A percentile compares a stretch with the other conserved stretches of the same genome.
These are phyloP conservation scores for Cyclotella cryptica DNA, from an alignment of 108 stramenopile genomes.

Conservation along the genomic window DNA sequence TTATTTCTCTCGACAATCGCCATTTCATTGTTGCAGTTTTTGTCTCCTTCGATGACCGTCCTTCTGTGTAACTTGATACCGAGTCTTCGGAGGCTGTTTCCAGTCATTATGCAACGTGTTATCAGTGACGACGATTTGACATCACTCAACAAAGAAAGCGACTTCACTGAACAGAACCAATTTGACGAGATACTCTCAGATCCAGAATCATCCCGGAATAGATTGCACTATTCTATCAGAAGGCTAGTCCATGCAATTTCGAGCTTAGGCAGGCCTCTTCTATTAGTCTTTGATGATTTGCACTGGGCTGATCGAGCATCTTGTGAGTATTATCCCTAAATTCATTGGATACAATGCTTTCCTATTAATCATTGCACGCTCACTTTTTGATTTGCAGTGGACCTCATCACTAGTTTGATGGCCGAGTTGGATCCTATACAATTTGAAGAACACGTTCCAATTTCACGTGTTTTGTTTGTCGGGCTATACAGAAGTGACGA, in stretches of 20 bases:
- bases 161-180: background rate
- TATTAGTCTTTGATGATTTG: conserved; percentile 34
- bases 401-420: background rate
- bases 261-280: conserved; percentile 11
- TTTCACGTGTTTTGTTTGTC: background rate
- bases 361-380: background rate
- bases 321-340: too few species aligned
- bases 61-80: conserved; percentile 10
- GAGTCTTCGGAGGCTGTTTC: conserved; percentile 7
- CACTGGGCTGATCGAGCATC: conserved; percentile 29
- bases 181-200: background rate
- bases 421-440: background rate
- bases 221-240: conserved; percentile 14
- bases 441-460: background rate
- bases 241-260: conserved; percentile 14
- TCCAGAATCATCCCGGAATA: background rate
- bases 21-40: background rate
- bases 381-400: background rate
- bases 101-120: conserved; percentile 1
- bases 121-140: conserved; percentile 13
- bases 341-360: too few species aligned
- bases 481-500: conserved; percentile 1
- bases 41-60: conserved; percentile 8
- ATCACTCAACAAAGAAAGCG: background rate
- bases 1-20: background rate